Evolutionary conservation across 2,329 filamentous ascomycete genomes (phyloP).

Genomic region (Colletotrichum orchidophilum): DNA sequence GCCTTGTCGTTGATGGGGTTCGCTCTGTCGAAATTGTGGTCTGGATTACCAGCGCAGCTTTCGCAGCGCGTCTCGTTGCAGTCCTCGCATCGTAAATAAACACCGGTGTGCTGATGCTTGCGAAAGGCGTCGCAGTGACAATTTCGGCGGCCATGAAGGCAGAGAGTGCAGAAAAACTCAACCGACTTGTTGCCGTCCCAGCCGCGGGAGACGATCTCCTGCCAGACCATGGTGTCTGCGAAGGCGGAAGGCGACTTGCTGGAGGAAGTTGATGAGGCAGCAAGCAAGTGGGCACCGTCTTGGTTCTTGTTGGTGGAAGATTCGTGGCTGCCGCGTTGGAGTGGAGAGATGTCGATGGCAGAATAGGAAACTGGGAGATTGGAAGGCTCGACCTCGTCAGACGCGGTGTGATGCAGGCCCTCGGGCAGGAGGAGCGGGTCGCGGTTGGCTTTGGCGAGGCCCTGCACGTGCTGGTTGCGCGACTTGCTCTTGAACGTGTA

Average conservation of each 20-base stretch:
- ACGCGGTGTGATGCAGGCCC: not conserved
- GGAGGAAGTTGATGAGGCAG: not conserved
- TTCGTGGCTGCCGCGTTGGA: not conserved
- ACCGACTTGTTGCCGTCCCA: not conserved
- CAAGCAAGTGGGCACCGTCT: not conserved
- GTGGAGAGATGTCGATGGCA: not conserved
- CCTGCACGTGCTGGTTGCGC: not conserved
- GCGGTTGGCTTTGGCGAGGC: not conserved
- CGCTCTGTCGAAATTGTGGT: slow-evolving; percentile 41
- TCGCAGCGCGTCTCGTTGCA: slow-evolving; percentile 49
- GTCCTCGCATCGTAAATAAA: slow-evolving; percentile 39
- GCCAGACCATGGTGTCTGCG: not conserved
- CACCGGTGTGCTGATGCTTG: slow-evolving; percentile 41
- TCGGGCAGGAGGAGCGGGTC: not conserved
- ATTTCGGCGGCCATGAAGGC: slow-evolving; percentile 40
- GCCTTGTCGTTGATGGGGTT: not conserved
- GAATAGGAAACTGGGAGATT: not conserved
- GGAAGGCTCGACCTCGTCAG: not conserved
- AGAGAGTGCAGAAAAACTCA: slow-evolving; percentile 26
- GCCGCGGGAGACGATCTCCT: not conserved
- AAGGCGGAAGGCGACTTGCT: not conserved
- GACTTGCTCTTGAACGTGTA: not conserved
- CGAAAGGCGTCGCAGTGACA: slow-evolving; percentile 46
- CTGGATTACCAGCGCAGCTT: slow-evolving; percentile 50
- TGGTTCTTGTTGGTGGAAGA: not conserved